Percentiles rank a stretch among this genome's conserved stretches.
Evolutionary conservation across 441 rosid genomes (phyloP).

Genomic region (Populus hybrid): DNA sequence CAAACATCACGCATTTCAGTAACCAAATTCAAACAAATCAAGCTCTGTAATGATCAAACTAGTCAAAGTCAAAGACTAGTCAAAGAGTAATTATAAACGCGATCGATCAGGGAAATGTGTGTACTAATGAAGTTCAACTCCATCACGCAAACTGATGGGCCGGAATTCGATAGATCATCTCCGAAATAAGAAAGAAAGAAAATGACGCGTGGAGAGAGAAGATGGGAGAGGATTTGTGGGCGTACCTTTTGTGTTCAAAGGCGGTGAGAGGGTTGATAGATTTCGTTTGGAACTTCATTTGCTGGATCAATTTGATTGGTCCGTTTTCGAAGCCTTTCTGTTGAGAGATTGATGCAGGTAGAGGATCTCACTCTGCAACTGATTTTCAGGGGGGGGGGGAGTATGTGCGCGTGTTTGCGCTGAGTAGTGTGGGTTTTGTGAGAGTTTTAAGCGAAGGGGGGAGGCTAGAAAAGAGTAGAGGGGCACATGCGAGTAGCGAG

Average conservation of each 20-base stretch:
- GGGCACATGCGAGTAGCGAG: conserved; percentile 33
- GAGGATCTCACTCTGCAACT: conserved; percentile 22
- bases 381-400: conserved; percentile 9
- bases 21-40: conserved; percentile 1
- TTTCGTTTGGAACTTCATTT: conserved; percentile 49
- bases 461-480: conserved; percentile 14
- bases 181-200: not conserved
- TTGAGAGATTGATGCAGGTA: not conserved
- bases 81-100: not conserved
- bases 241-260: conserved; percentile 78
- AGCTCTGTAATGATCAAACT: not conserved
- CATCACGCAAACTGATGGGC: not conserved
- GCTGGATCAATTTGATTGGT: conserved; percentile 28
- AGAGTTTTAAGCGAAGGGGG: not conserved
- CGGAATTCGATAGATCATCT: not conserved
- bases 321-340: not conserved
- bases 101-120: not conserved
- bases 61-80: not conserved
- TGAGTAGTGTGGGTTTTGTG: not conserved
- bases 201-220: not conserved
- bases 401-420: not conserved
- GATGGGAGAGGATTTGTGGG: not conserved
- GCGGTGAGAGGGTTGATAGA: conserved; percentile 45
- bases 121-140: not conserved
- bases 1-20: not conserved